Conservation (phyloP, 73 alveolate species). For the Paraurostyla sp. region DNA sequence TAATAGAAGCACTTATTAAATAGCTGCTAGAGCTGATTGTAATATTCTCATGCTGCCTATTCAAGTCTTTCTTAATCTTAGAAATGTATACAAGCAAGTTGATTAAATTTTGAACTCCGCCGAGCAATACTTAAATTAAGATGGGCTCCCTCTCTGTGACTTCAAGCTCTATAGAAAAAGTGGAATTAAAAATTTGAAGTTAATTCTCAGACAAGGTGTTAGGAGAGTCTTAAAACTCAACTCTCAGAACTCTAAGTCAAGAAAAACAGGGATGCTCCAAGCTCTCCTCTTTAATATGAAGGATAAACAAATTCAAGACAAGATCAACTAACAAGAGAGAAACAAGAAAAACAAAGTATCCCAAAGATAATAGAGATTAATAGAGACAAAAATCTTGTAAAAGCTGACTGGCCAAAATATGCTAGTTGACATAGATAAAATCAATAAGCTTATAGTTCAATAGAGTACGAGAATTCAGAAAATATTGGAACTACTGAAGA, state of each 20-base stretch:
- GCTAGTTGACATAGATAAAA: neutral
- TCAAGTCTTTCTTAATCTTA: neutral
- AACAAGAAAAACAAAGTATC: neutral
- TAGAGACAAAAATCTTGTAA: neutral
- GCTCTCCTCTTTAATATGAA: neutral
- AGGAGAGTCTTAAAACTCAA: slow-evolving; percentile 2
- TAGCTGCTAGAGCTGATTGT: neutral
- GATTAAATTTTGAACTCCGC: neutral
- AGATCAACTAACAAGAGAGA: neutral
- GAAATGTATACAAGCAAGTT: neutral
- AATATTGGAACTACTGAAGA: neutral
- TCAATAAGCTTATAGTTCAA: neutral
- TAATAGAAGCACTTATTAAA: neutral
- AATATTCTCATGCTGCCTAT: neutral
- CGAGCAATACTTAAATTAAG: neutral
- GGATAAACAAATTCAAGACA: slow-evolving; percentile 1
- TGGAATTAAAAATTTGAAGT: neutral
- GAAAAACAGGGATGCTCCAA: neutral
- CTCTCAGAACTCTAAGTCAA: neutral
- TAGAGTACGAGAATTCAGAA: neutral
- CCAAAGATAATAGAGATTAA: neutral
- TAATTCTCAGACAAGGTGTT: neutral
- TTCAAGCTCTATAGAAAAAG: slow-evolving; percentile 1
- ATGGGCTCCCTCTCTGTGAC: slow-evolving; percentile 32
- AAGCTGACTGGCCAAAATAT: neutral